These are phyloP conservation scores for Williopsis jadinii DNA, from an alignment of 1,139 yeast species.

Conservation along the genomic window DNA sequence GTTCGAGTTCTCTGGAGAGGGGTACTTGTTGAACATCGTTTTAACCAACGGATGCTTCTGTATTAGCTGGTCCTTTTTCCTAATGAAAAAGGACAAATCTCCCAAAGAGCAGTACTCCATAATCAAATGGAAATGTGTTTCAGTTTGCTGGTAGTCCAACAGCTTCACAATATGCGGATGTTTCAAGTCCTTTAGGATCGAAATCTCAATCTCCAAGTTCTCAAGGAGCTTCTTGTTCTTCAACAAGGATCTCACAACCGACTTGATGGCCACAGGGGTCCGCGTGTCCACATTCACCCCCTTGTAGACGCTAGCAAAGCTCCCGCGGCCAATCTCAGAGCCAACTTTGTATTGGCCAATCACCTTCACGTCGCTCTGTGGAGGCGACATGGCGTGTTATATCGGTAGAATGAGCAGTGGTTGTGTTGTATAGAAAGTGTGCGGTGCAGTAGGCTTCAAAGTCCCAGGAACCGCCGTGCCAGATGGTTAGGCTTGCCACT, in stretches of 20 bases:
- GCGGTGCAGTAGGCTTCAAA: too few relatives aligned
- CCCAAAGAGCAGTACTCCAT: constrained; percentile 98
- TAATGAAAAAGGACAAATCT: constrained; percentile 80
- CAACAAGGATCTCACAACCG: constrained; percentile 75
- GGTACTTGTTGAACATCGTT: constrained; percentile 71
- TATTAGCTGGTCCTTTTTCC: constrained; percentile 64
- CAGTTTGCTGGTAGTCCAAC: constrained; percentile 73
- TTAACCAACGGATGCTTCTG: constrained; percentile 75
- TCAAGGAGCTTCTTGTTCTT: constrained; percentile 82
- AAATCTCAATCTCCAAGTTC: constrained; percentile 85
- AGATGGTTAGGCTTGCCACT: too few relatives aligned
- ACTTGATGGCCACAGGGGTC: constrained; percentile 76
- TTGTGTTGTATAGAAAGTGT: too few relatives aligned
- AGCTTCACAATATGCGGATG: constrained; percentile 92
- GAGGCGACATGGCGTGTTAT: background rate
- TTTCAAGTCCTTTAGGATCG: constrained; percentile 75
- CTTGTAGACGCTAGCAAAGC: constrained; percentile 89
- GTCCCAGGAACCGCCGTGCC: too few relatives aligned
- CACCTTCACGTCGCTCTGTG: constrained; percentile 13
- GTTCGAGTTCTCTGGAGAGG: constrained; percentile 66
- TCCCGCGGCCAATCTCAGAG: constrained; percentile 85
- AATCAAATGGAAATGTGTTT: constrained; percentile 77
- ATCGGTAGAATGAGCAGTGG: too few relatives aligned
- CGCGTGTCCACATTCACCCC: constrained; percentile 45
- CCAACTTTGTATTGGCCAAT: constrained; percentile 49